These are phyloP conservation scores for Cystobasidium slooffiae DNA, from an alignment of 1,284 basidiomycete genomes.

Conservation along the genomic window DNA sequence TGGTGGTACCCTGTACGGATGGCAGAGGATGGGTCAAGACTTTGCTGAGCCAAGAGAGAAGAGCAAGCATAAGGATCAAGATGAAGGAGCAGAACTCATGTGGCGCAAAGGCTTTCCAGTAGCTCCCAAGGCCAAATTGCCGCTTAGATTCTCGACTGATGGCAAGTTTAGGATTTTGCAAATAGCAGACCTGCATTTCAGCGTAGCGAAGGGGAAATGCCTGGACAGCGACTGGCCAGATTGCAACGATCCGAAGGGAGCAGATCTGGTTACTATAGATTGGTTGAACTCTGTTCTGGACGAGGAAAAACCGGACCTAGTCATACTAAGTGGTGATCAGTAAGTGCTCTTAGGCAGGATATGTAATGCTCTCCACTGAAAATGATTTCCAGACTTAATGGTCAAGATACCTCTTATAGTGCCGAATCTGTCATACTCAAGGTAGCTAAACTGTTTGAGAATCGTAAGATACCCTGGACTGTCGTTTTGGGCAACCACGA, in stretches of 20 bases:
- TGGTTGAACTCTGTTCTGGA: slow-evolving; percentile 75
- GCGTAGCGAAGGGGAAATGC: slow-evolving; percentile 50
- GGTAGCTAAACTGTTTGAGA: slow-evolving; percentile 76
- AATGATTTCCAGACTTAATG: slow-evolving; percentile 65
- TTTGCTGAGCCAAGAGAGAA: slow-evolving; percentile 55
- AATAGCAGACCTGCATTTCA: slow-evolving; percentile 82
- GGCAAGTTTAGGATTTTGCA: slow-evolving; percentile 88
- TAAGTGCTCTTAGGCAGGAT: slow-evolving; percentile 57
- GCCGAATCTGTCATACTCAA: slow-evolving; percentile 82
- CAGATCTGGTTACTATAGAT: slow-evolving; percentile 71
- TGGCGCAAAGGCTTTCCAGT: slow-evolving; percentile 66
- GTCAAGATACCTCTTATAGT: slow-evolving; percentile 84
- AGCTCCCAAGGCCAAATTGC: slow-evolving; percentile 67
- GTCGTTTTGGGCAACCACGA: slow-evolving; percentile 91
- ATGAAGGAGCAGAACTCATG: slow-evolving; percentile 51
- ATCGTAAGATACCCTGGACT: slow-evolving; percentile 81
- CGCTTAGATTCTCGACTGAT: slow-evolving; percentile 75
- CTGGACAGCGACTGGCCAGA: slow-evolving; percentile 47
- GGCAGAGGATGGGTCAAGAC: slow-evolving; percentile 68
- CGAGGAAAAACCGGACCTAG: slow-evolving; percentile 81
- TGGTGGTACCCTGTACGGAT: slow-evolving; percentile 79
- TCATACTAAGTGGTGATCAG: slow-evolving; percentile 64
- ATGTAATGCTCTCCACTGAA: slow-evolving; percentile 70
- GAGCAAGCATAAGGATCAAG: slow-evolving; percentile 55
- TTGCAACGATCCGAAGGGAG: slow-evolving; percentile 45